Evolutionary conservation across 257 asterid genomes (phyloP).

Genomic region (Fraxinus cuspidata): DNA sequence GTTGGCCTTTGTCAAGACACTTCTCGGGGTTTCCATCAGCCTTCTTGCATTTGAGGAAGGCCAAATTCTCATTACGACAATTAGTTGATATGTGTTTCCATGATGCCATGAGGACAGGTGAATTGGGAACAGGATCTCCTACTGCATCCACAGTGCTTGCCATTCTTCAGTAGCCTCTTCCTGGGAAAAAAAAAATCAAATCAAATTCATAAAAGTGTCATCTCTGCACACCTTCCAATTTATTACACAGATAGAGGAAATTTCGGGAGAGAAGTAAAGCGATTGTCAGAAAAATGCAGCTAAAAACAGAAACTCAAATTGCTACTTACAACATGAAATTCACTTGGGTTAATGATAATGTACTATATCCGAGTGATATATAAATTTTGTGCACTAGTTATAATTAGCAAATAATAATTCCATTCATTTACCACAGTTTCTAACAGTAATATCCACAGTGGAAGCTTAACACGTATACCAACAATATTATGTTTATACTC

Average conservation of each 20-base stretch:
- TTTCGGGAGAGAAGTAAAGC: not conserved
- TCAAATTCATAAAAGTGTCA: not conserved
- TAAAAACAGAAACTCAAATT: not conserved
- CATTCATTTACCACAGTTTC: not conserved
- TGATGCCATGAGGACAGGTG: slow-evolving; percentile 67
- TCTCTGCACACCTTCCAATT: not conserved
- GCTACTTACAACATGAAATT: not conserved
- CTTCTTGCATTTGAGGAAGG: slow-evolving; percentile 79
- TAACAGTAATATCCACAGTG: not conserved
- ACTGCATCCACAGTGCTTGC: slow-evolving; percentile 48
- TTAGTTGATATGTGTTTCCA: slow-evolving; percentile 70
- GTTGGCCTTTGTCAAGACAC: slow-evolving; percentile 75
- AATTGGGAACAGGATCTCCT: slow-evolving; percentile 69
- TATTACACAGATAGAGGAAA: not conserved
- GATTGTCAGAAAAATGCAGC: not conserved
- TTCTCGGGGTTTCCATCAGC: slow-evolving; percentile 81
- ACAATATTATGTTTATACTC: not conserved
- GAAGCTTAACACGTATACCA: not conserved
- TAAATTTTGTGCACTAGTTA: not conserved
- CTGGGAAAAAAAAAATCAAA: not conserved
- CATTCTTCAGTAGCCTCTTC: slow-evolving; percentile 36
- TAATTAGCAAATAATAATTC: not conserved
- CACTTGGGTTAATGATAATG: not conserved
- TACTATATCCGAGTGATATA: not conserved
- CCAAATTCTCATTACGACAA: slow-evolving; percentile 69